phyloP scores from a whole-genome alignment of 2,329 filamentous ascomycete species.

The Cordyceps javanica region DNA sequence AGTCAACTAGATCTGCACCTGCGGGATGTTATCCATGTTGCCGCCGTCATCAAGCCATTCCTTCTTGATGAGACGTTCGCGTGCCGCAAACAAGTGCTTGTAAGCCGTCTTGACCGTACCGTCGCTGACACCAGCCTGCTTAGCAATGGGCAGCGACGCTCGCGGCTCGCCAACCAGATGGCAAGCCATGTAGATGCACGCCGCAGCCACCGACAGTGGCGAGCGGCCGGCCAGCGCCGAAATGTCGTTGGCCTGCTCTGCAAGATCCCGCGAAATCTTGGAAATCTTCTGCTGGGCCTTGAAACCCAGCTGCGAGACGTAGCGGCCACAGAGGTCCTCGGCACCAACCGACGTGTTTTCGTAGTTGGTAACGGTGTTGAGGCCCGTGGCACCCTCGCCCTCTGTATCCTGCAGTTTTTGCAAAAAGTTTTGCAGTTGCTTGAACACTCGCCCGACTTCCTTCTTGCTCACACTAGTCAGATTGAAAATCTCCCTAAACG shows the following conservation, averaged over 20 bases:
- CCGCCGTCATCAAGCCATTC: slow-evolving; percentile 71
- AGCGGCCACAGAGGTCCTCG: slow-evolving; percentile 79
- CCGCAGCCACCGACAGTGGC: slow-evolving; percentile 86
- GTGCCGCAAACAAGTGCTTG: slow-evolving; percentile 73
- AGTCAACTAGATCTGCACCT: slow-evolving; percentile 26
- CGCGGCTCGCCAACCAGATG: slow-evolving; percentile 76
- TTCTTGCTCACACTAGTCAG: slow-evolving; percentile 94
- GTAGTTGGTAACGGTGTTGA: slow-evolving; percentile 61
- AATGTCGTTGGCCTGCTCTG: slow-evolving; percentile 68
- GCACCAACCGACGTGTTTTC: slow-evolving; percentile 74
- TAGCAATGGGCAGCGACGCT: slow-evolving; percentile 78
- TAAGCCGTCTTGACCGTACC: slow-evolving; percentile 96
- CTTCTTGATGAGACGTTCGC: slow-evolving; percentile 66
- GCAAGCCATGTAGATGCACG: slow-evolving; percentile 94
- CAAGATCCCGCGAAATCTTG: slow-evolving; percentile 73
- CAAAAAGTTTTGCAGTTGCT: slow-evolving; percentile 83
- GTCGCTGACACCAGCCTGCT: slow-evolving; percentile 84
- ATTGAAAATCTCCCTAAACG: slow-evolving; percentile 90
- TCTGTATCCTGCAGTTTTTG: slow-evolving; percentile 61
- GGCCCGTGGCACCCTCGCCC: slow-evolving; percentile 39
- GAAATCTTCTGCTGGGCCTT: slow-evolving; percentile 67
- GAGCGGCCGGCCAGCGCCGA: slow-evolving; percentile 86
- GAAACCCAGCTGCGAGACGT: slow-evolving; percentile 75
- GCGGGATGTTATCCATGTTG: slow-evolving; percentile 64
- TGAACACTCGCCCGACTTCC: slow-evolving; percentile 95